Evolutionary conservation across 345 rosid genomes (phyloP), one percentile per base, ranked within the genome.

Genomic region (Xanthoceras sorbifolium): DNA sequence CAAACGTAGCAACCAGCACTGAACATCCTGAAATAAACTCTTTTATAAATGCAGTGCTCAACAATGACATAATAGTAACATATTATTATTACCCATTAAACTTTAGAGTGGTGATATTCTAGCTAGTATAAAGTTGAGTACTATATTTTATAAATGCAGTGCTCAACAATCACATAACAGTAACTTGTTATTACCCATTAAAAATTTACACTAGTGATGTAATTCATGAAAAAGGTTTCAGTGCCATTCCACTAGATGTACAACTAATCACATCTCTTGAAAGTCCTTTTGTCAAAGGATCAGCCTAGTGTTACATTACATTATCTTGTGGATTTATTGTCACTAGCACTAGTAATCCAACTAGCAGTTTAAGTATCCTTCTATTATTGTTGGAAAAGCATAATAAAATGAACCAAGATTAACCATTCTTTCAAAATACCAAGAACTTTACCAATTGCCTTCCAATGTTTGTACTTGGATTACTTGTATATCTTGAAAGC

Each of bases 311-410:
- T 9, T 66, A 20, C 26, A 36, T n/a, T 28, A 66, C 26, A 32
- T 34, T 15, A 64, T 25, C 40, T 36, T 10, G 57, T 67, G 9
- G 29, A 74, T 2, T 55, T 31, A 17, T 73, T 57, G 14, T 79
- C 74, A 26, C 36, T 3, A 2, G 25, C 18, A 59, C 38, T 79
- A 34, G 28, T 29, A 10, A 73, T 79, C 78, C 64, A 79, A 79
- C 71, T 68, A 40, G 42, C 64, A 74, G n/a, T 67, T 36, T 0
- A 4, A 22, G 17, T 73, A 79, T 9, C 64, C 64, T 57, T 68
- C 60, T 62, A 50, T 5, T 2, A 75, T 9, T 14, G 65, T 15
- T 1, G 31, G 71, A 69, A 28, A 69, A 0, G 18, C 7, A 36
- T 36, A 1, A 9, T 63, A 80, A 3, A 9, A 29, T 6, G 69